Conservation (phyloP, 2,329 filamentous ascomycete genomes). For the Aschersonia sp. region DNA sequence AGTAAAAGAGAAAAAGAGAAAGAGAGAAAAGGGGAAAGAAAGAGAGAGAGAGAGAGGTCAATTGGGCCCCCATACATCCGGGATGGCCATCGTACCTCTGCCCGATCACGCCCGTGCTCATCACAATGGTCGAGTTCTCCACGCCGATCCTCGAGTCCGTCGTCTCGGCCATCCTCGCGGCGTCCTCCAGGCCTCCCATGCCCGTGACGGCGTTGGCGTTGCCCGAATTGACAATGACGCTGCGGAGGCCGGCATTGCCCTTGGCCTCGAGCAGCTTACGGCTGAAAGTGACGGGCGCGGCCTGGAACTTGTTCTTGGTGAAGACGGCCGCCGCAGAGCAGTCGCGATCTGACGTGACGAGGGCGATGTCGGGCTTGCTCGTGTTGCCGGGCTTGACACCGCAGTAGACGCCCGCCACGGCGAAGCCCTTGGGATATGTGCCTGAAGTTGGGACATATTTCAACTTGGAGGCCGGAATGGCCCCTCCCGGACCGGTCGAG, state of each 20-base stretch:
- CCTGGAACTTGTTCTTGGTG: slow-evolving; percentile 97
- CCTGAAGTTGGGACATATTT: slow-evolving; percentile 80
- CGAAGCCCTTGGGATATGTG: slow-evolving; percentile 82
- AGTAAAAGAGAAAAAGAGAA: neutral
- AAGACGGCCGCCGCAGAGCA: slow-evolving; percentile 86
- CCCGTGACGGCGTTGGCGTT: slow-evolving; percentile 97
- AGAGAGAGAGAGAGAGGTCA: neutral
- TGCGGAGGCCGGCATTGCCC: slow-evolving; percentile 55
- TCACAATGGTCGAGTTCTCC: slow-evolving; percentile 61
- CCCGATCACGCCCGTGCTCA: slow-evolving; percentile 97
- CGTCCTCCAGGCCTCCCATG: slow-evolving; percentile 77
- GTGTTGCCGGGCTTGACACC: slow-evolving; percentile 92
- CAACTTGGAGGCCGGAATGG: slow-evolving; percentile 63
- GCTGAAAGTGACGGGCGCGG: slow-evolving; percentile 82
- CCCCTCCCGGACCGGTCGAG: slow-evolving; percentile 13
- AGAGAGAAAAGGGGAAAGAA: neutral
- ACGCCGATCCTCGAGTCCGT: slow-evolving; percentile 50
- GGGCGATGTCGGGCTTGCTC: slow-evolving; percentile 75
- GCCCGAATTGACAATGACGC: slow-evolving; percentile 85
- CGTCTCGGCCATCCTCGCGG: slow-evolving; percentile 63
- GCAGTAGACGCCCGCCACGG: slow-evolving; percentile 73
- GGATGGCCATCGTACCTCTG: slow-evolving; percentile 44
- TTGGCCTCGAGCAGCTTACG: slow-evolving; percentile 53
- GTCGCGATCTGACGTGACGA: slow-evolving; percentile 74
- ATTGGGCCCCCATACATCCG: neutral